A percentile compares a stretch with the other conserved stretches of the same genome.
These are phyloP conservation scores for Silene vulgaris DNA, from an alignment of 179 eudicot species.

Conservation along the genomic window DNA sequence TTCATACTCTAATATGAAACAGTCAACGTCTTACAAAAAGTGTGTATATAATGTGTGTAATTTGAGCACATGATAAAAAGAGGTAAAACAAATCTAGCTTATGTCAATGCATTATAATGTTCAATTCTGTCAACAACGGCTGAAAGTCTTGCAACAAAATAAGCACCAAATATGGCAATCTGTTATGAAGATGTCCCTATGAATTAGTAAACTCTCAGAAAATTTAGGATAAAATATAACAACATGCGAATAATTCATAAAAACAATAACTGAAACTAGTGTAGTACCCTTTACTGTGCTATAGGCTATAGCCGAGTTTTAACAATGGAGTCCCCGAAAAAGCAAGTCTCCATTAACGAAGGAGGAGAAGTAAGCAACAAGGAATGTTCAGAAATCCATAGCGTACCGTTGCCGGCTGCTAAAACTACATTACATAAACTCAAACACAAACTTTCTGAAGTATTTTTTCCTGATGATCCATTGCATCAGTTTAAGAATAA, in stretches of 20 bases:
- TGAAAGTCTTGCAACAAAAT: not conserved
- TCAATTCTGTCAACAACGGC: not conserved
- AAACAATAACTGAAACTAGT: not conserved
- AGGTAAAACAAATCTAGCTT: not conserved
- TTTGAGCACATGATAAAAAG: too few species aligned
- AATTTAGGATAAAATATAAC: not conserved
- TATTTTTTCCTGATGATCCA: conserved; percentile 87
- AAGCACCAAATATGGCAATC: not conserved
- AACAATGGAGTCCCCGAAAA: conserved; percentile 2
- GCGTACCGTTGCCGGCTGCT: conserved; percentile 62
- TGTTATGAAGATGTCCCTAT: not conserved
- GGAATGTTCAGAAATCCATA: conserved; percentile 31
- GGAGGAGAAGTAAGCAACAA: not conserved
- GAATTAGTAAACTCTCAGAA: not conserved
- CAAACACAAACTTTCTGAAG: conserved; percentile 50
- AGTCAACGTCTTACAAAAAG: too few species aligned
- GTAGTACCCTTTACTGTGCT: not conserved
- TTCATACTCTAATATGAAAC: too few species aligned
- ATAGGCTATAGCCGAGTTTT: not conserved
- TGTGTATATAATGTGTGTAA: too few species aligned
- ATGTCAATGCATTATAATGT: not conserved
- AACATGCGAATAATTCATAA: not conserved
- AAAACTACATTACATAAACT: conserved; percentile 50
- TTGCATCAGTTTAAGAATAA: conserved; percentile 71
- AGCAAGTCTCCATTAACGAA: not conserved